phyloP scores from a whole-genome alignment of 345 rosid genomes.

The Syzygium aromaticum region DNA sequence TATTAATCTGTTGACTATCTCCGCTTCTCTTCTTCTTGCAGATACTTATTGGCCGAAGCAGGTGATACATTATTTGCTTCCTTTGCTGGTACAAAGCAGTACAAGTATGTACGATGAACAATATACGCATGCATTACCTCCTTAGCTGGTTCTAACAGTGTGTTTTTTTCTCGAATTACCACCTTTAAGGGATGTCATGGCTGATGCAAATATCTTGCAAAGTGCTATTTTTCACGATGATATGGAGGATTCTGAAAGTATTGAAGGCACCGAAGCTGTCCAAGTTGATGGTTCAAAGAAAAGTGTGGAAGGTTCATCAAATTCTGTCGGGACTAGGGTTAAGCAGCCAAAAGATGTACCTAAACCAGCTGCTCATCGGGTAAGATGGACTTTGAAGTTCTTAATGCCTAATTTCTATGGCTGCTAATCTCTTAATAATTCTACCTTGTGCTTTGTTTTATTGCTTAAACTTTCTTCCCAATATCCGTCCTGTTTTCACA shows the following conservation, averaged over 20 bases:
- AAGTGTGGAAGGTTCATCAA: slow-evolving; percentile 33
- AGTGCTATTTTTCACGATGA: slow-evolving; percentile 92
- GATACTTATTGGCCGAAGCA: slow-evolving; percentile 91
- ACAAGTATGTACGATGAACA: slow-evolving; percentile 47
- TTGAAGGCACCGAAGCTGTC: slow-evolving; percentile 32
- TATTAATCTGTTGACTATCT: not conserved
- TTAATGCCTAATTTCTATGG: not conserved
- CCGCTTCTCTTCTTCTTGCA: slow-evolving; percentile 11
- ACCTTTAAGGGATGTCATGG: slow-evolving; percentile 74
- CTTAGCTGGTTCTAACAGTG: not conserved
- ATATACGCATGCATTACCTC: not conserved
- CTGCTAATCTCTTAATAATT: not conserved
- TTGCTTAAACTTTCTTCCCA: not conserved
- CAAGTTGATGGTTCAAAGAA: slow-evolving; percentile 29
- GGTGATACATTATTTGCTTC: slow-evolving; percentile 97
- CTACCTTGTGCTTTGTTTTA: not conserved
- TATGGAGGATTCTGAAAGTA: slow-evolving; percentile 32
- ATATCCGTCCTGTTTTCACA: not conserved
- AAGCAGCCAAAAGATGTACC: slow-evolving; percentile 45
- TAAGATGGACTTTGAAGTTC: slow-evolving; percentile 17
- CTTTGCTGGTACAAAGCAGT: slow-evolving; percentile 89
- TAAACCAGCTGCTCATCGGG: slow-evolving; percentile 97
- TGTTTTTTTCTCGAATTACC: not conserved
- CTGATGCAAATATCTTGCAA: slow-evolving; percentile 92
- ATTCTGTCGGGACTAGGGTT: slow-evolving; percentile 40